phyloP scores from a whole-genome alignment of 371 early-diverging fungal genomes.

The Amoeboaphelidium protococcarum region DNA sequence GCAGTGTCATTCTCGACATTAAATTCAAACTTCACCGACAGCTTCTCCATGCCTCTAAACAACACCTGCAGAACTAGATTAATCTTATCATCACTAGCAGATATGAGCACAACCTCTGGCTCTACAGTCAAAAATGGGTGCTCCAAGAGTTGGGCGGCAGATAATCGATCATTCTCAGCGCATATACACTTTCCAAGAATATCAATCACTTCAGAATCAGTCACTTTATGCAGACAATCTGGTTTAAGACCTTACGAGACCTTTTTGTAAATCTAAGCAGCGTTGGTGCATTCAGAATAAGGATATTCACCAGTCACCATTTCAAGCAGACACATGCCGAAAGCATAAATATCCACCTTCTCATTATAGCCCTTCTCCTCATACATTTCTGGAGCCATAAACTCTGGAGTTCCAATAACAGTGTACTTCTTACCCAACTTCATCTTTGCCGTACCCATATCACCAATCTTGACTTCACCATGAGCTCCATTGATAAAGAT shows the following conservation, averaged over 20 bases:
- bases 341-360: slow-evolving; percentile 12
- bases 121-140: slow-evolving; percentile 55
- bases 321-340: slow-evolving; percentile 12
- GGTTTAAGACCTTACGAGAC: slow-evolving; percentile 44
- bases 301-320: too few species aligned
- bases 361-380: too few species aligned
- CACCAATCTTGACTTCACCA: slow-evolving; percentile 77
- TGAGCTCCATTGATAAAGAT: slow-evolving; percentile 28
- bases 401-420: slow-evolving; percentile 43
- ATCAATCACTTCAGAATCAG: slow-evolving; percentile 37
- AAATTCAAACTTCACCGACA: slow-evolving; percentile 66
- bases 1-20: slow-evolving; percentile 64
- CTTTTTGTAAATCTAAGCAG: slow-evolving; percentile 7
- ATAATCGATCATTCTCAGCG: slow-evolving; percentile 33
- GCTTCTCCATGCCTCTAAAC: slow-evolving; percentile 46
- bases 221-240: slow-evolving; percentile 33
- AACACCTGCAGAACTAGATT: slow-evolving; percentile 45
- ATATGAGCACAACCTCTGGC: slow-evolving; percentile 36
- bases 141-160: slow-evolving; percentile 43
- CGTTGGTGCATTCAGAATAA: slow-evolving; percentile 7
- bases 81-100: slow-evolving; percentile 27
- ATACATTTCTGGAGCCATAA: slow-evolving; percentile 18
- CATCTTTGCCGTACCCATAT: slow-evolving; percentile 69
- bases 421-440: slow-evolving; percentile 50
- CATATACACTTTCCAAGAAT: slow-evolving; percentile 48